phyloP scores from a whole-genome alignment of 768 basidiomycete species.

The Leccinum longicurvipes region DNA sequence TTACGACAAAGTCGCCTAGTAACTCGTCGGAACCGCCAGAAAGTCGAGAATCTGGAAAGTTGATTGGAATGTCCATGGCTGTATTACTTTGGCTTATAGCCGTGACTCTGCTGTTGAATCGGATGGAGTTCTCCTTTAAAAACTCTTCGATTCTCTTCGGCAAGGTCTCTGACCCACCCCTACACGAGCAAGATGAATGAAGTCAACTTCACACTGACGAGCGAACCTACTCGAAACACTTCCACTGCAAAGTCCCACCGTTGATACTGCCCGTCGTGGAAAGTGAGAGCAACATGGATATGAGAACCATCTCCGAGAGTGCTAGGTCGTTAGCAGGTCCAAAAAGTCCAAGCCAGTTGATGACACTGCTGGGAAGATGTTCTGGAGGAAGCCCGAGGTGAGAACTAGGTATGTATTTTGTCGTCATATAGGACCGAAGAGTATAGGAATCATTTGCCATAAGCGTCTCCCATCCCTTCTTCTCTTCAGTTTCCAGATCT shows the following conservation, averaged over 20 bases:
- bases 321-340: not conserved
- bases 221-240: slow-evolving; percentile 6
- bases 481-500: slow-evolving; percentile 17
- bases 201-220: not conserved
- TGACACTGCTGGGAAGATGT: slow-evolving; percentile 17
- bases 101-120: slow-evolving; percentile 2
- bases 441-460: slow-evolving; percentile 27
- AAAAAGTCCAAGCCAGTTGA: slow-evolving; percentile 24
- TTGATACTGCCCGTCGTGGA: not conserved
- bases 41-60: not conserved
- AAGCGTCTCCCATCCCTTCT: slow-evolving; percentile 27
- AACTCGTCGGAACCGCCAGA: not conserved
- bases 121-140: not conserved
- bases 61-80: not conserved
- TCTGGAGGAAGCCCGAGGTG: slow-evolving; percentile 12
- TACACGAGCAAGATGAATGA: not conserved
- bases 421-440: slow-evolving; percentile 16
- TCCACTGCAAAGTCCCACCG: slow-evolving; percentile 1
- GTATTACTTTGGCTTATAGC: slow-evolving; percentile 1
- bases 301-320: not conserved
- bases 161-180: slow-evolving; percentile 5
- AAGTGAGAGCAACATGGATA: not conserved
- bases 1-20: not conserved
- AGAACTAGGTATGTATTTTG: slow-evolving; percentile 20
- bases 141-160: slow-evolving; percentile 3